Base-by-base conservation (phyloP, 768 basidiomycete genomes). In the Russula sp. region DNA sequence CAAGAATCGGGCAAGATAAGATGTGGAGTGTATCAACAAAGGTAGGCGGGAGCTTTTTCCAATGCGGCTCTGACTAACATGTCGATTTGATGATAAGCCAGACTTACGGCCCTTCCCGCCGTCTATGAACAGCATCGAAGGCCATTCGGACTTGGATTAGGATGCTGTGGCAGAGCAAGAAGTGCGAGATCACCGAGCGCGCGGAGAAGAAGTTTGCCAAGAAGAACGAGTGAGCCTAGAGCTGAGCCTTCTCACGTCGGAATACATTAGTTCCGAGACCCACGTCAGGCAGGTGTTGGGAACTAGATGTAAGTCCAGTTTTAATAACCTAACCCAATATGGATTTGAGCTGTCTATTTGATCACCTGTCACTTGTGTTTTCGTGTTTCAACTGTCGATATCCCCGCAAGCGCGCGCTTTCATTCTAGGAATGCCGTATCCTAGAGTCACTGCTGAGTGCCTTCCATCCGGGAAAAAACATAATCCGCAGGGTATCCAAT, bases 151-250 rank as follows among this genome's bases (percentile, higher is more conserved):
- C 73, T 74, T 98, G 61, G 95, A 98, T 63, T 93, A 98, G 26
- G 94, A 97, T 3, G 96, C 86, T 80, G 84, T 97, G 64, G 84
- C 76, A 87, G 38, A 40, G 38, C 16, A 40, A 40, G 74, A 83
- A 80, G 61, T 92, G 89, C 72, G 93, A 95, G 67, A 79, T 94
- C 6, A 18, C 38, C 14, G 95, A 98, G 72, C 93, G 91, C 72
- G 86, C 81, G 7, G 85, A 92, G 77, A 97, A 95, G 81, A 98
- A 94, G 74, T 97, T 92, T 70, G 82, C 84, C n/a, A 92, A 89
- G 75, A 94, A 96, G 14, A 94, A 97, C 72, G 88, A 94, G 76
- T 30, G 30, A 32, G 28, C 28, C 20, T 6, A 26, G 54, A 38
- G n/a, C 24, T n/a, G n/a, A 53, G 32, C 24, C 40, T 16, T 18